phyloP scores from a whole-genome alignment of 148 eudicot species.

The Rhododendron kiyosumense region DNA sequence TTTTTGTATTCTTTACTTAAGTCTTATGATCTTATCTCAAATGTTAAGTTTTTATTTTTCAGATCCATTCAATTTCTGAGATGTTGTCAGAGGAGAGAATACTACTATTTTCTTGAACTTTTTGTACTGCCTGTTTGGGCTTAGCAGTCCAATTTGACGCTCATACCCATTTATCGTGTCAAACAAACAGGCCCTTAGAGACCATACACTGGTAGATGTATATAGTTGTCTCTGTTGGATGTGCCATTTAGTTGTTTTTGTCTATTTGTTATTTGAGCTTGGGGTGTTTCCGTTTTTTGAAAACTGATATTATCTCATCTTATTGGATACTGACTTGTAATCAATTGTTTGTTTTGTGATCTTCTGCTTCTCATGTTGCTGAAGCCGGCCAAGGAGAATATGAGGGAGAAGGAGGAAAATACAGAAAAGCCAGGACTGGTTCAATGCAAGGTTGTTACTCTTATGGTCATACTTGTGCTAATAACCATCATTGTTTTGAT shows the following conservation, averaged over 20 bases:
- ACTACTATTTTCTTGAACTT: neutral
- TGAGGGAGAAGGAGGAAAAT: constrained; percentile 36
- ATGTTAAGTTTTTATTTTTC: neutral
- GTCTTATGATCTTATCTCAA: constrained; percentile 13
- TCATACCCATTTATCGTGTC: neutral
- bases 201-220: neutral
- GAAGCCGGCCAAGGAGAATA: constrained; percentile 35
- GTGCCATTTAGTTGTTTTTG: neutral
- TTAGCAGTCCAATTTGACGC: neutral
- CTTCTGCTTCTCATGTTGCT: neutral
- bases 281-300: too few relatives aligned
- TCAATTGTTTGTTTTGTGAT: neutral
- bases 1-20: neutral
- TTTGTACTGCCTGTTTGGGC: neutral
- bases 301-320: neutral
- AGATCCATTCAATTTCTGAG: neutral
- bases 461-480: neutral
- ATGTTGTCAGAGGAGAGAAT: neutral
- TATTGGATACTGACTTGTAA: neutral
- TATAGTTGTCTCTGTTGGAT: neutral
- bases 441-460: constrained; percentile 51
- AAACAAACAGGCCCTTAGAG: neutral
- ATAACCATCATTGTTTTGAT: neutral
- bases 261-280: neutral
- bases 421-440: constrained; percentile 32